Percentiles rank a stretch among this genome's conserved stretches.
phyloP scores from a whole-genome alignment of 1,284 basidiomycete genomes.

The Apiotrichum mycotoxinovorans region DNA sequence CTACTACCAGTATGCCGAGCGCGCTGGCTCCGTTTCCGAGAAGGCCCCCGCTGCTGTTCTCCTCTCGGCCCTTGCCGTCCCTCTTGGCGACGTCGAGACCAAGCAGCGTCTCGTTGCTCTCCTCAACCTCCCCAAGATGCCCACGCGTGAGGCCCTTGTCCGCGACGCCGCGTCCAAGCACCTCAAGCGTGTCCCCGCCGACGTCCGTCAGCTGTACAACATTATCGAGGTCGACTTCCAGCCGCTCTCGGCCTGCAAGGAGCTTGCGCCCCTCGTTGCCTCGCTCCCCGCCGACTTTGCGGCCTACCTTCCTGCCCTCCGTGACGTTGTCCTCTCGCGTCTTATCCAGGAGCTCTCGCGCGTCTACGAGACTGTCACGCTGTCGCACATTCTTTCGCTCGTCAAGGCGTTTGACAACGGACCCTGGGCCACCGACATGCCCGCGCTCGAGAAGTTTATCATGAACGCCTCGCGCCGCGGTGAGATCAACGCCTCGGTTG shows the following conservation, averaged over 20 bases:
- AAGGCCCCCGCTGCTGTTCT: conserved; percentile 88
- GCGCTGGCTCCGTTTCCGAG: conserved; percentile 66
- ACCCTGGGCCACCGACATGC: conserved; percentile 59
- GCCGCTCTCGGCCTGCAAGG: conserved; percentile 79
- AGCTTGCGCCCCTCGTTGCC: conserved; percentile 76
- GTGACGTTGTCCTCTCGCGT: conserved; percentile 86
- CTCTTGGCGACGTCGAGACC: conserved; percentile 68
- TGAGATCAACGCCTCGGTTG: conserved; percentile 81
- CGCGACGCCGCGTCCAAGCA: conserved; percentile 83
- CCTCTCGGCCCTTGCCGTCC: conserved; percentile 88
- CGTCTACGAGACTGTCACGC: conserved; percentile 86
- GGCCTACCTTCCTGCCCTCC: conserved; percentile 83
- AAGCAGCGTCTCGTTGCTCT: conserved; percentile 79
- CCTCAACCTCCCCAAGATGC: conserved; percentile 78
- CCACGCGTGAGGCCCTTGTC: conserved; percentile 79
- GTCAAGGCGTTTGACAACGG: conserved; percentile 66
- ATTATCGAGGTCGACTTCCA: conserved; percentile 94
- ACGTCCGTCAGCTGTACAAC: conserved; percentile 78
- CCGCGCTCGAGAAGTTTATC: conserved; percentile 84
- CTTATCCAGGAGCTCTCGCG: conserved; percentile 92
- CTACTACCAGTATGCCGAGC: conserved; percentile 59
- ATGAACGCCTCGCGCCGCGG: conserved; percentile 87
- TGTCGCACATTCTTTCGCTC: conserved; percentile 70
- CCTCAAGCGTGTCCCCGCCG: conserved; percentile 73
- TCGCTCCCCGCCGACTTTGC: conserved; percentile 62